Percentiles rank a stretch among this genome's conserved stretches.
Evolutionary conservation across 345 rosid genomes (phyloP).

Genomic region (Gossypium stocksii): DNA sequence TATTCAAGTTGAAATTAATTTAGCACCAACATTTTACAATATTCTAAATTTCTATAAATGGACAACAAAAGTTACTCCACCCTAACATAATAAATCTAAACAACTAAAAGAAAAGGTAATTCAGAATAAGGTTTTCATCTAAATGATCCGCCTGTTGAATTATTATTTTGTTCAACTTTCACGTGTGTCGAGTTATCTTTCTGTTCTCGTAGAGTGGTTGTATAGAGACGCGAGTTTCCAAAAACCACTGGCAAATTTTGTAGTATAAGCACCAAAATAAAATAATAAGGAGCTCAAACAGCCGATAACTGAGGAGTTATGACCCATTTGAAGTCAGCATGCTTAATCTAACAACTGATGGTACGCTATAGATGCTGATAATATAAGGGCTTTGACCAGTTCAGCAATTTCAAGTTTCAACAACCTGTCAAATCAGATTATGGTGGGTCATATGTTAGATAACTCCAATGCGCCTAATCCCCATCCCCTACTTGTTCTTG

Average conservation of each 20-base stretch:
- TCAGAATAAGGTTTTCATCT: background rate
- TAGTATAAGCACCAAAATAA: background rate
- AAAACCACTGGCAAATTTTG: background rate
- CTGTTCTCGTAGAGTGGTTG: background rate
- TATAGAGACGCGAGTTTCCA: background rate
- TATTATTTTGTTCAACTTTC: background rate
- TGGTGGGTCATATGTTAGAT: conserved; percentile 25
- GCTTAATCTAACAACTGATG: background rate
- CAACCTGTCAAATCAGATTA: conserved; percentile 17
- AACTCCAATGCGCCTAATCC: conserved; percentile 27
- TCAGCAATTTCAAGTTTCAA: conserved; percentile 11
- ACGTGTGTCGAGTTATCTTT: background rate
- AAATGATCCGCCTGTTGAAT: background rate
- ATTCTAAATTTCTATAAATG: background rate
- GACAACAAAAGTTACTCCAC: background rate
- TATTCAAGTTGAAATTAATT: background rate
- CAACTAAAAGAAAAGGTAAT: background rate
- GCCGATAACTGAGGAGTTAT: background rate
- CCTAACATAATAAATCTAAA: background rate
- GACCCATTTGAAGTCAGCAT: background rate
- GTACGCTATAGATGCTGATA: background rate
- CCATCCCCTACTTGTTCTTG: conserved; percentile 16
- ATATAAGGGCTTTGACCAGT: background rate
- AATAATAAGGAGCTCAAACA: background rate
- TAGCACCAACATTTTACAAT: background rate